phyloP scores from a whole-genome alignment of 2,329 filamentous ascomycete species.

The Emergomyces orientalis region DNA sequence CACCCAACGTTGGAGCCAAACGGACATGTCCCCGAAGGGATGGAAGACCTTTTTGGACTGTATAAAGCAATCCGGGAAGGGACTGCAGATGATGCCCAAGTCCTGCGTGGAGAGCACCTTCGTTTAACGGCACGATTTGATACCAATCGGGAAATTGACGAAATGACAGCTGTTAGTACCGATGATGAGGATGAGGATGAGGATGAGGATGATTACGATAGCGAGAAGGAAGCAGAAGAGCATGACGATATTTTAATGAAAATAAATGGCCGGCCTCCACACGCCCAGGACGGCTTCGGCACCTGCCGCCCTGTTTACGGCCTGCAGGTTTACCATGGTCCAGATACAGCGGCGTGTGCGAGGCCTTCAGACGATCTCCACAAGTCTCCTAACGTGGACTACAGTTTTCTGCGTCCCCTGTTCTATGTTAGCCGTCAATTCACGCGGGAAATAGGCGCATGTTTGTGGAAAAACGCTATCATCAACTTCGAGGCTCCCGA shows the following conservation, averaged over 20 bases:
- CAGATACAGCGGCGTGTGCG: too few relatives aligned
- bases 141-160: neutral
- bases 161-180: neutral
- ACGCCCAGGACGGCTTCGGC: neutral
- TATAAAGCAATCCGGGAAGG: conserved; percentile 1
- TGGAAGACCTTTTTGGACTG: neutral
- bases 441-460: neutral
- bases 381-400: neutral
- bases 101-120: neutral
- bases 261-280: neutral
- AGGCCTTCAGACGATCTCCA: too few relatives aligned
- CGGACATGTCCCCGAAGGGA: neutral
- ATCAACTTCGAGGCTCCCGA: neutral
- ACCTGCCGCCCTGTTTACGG: neutral
- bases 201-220: neutral
- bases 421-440: conserved; percentile 2
- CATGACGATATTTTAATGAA: neutral
- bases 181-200: neutral
- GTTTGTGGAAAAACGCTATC: conserved; percentile 1
- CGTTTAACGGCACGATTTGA: neutral
- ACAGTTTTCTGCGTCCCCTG: neutral
- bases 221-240: neutral
- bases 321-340: neutral
- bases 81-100: neutral
- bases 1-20: neutral